A percentile compares a stretch with the other conserved stretches of the same genome.
phyloP scores from a whole-genome alignment of 306 rosid species.

The Dicorynia guianensis region DNA sequence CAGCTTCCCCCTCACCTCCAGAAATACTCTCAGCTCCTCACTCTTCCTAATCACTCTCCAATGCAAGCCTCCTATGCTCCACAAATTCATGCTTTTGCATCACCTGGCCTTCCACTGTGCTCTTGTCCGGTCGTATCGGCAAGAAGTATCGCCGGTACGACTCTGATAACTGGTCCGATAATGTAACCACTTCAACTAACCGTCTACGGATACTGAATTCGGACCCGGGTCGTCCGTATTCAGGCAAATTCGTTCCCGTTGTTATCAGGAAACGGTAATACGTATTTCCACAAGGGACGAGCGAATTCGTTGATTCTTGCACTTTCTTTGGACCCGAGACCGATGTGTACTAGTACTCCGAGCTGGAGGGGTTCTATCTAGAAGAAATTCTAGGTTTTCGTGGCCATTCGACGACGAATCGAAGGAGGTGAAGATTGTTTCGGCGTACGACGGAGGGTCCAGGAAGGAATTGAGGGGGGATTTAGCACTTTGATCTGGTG shows the following conservation, averaged over 20 bases:
- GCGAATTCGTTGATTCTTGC: constrained; percentile 74
- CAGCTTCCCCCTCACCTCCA: constrained; percentile 76
- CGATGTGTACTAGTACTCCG: constrained; percentile 64
- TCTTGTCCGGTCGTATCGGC: constrained; percentile 94
- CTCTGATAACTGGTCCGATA: constrained; percentile 83
- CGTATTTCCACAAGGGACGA: constrained; percentile 74
- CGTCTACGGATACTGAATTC: constrained; percentile 79
- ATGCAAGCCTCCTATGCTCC: constrained; percentile 86
- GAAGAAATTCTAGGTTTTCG: constrained; percentile 30
- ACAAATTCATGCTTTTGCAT: constrained; percentile 96
- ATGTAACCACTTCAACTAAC: constrained; percentile 84
- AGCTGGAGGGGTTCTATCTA: constrained; percentile 55
- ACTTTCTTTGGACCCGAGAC: constrained; percentile 88
- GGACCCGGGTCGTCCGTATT: constrained; percentile 58
- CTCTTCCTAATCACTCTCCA: constrained; percentile 91
- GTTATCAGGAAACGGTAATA: constrained; percentile 78
- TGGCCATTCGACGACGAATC: constrained; percentile 54
- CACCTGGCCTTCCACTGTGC: constrained; percentile 92
- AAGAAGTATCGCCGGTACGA: constrained; percentile 80
- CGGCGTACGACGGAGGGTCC: constrained; percentile 77
- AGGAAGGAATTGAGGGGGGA: constrained; percentile 59
- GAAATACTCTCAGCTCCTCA: constrained; percentile 77
- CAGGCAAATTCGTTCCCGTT: constrained; percentile 72
- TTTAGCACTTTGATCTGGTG: constrained; percentile 51
- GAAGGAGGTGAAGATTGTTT: constrained; percentile 71